Base-by-base conservation (phyloP, 177 flowering plant species). In the Telopea speciosissima region DNA sequence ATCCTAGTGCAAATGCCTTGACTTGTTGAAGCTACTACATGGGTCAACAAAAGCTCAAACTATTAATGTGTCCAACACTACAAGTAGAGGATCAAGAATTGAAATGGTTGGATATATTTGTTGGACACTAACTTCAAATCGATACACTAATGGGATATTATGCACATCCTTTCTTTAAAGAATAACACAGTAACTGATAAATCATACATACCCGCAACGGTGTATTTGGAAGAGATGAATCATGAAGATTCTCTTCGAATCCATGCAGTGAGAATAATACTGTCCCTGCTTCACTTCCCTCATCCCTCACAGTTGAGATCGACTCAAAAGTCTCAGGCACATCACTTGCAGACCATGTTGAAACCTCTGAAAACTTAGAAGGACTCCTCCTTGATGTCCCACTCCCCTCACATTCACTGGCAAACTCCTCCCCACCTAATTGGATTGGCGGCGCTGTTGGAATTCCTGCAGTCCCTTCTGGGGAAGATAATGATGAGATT, bases 281-380 rank as follows among this genome's bases (percentile, higher is more conserved):
- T 24, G 62, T 58, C 17, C 65, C 81, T 42, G 70, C 74, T 54
- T 75, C 81, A 40, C 56, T 79, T 25, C 13, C 72, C 59, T 75
- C 79, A 24, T 72, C 64, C 24, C 77, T 69, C 61, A 73, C 73
- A 54, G 11, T 16, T 24, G 70, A 52, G 71, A 33, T 54, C 52
- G 77, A 63, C 62, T 68, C 73, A 44, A 42, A 63, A 61, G 65
- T 68, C 24, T 71, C 80, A 65, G 52, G 52, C 64, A 59, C 73
- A 40, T 81, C 85, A 59, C 70, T 73, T 21, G 83, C 77, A 67
- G 87, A 84, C 75, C 71, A 64, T 24, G 78, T 23, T n/a, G 84
- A 82, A 62, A 24, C 14, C 62, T 31, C 69, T 26, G 86, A 86
- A 71, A 62, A 69, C 45, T 36, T 65, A 44, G 80, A 69, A 44